A percentile compares a stretch with the other conserved stretches of the same genome.
Evolutionary conservation across 2,329 filamentous ascomycete genomes (phyloP).

Genomic region (Incumbomyces lentus): DNA sequence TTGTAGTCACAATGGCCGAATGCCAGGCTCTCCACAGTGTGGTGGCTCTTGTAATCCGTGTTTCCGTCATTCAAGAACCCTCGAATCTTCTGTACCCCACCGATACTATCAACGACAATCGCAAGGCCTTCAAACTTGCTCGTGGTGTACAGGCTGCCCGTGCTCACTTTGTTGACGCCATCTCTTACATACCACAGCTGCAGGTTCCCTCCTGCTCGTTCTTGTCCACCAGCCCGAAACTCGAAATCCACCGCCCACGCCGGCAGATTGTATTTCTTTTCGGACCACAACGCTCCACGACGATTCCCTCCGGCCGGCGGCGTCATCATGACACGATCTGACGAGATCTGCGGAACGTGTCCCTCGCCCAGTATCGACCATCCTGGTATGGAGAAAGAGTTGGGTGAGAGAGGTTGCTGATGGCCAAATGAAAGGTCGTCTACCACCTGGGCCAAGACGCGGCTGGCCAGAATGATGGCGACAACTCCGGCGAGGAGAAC

Average conservation of each 20-base stretch:
- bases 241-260: slow-evolving; percentile 76
- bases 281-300: slow-evolving; percentile 72
- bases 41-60: slow-evolving; percentile 65
- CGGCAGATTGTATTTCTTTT: slow-evolving; percentile 40
- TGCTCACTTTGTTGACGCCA: slow-evolving; percentile 54
- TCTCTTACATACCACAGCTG: slow-evolving; percentile 84
- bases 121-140: slow-evolving; percentile 82
- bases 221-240: slow-evolving; percentile 77
- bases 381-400: slow-evolving; percentile 41
- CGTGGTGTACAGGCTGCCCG: slow-evolving; percentile 73
- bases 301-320: slow-evolving; percentile 78
- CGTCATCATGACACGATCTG: slow-evolving; percentile 85
- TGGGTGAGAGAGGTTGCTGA: slow-evolving; percentile 44
- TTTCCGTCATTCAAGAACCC: slow-evolving; percentile 90
- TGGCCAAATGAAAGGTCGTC: slow-evolving; percentile 21
- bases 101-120: slow-evolving; percentile 74
- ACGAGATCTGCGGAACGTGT: slow-evolving; percentile 53
- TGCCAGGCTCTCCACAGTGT: slow-evolving; percentile 70
- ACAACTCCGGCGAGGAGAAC: neutral
- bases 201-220: slow-evolving; percentile 76
- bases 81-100: slow-evolving; percentile 65
- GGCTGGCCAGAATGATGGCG: slow-evolving; percentile 10
- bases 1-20: slow-evolving; percentile 87
- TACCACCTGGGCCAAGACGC: slow-evolving; percentile 15
- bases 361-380: slow-evolving; percentile 47